Evolutionary conservation across 73 alveolate genomes (phyloP).

Genomic region (Paraurostyla sp.): DNA sequence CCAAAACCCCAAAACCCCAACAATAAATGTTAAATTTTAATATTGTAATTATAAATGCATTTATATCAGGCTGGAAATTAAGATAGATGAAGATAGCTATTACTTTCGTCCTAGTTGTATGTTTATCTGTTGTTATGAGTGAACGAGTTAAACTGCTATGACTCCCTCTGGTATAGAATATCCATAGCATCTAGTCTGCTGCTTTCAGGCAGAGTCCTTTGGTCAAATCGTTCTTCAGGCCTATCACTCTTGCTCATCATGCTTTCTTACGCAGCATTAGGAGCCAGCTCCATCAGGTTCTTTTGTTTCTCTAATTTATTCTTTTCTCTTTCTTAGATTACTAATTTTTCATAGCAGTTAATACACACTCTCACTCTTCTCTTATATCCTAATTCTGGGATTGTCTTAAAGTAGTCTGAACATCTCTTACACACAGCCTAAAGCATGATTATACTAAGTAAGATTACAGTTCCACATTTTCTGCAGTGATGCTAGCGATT

Average conservation of each 20-base stretch:
- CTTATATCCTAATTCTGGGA: constrained; percentile 8
- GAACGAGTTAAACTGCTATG: background rate
- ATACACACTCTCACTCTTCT: background rate
- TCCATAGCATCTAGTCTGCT: background rate
- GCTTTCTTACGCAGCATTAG: background rate
- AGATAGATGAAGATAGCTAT: constrained; percentile 14
- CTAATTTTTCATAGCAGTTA: background rate
- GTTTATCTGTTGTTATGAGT: background rate
- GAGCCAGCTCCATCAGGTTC: background rate
- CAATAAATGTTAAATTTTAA: background rate
- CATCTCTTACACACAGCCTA: constrained; percentile 41
- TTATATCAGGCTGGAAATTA: constrained; percentile 20
- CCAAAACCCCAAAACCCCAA: constrained; percentile 36
- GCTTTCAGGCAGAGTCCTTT: background rate
- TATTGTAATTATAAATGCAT: background rate
- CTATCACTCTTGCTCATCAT: constrained; percentile 4
- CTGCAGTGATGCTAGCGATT: constrained; percentile 49
- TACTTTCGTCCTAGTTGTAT: background rate
- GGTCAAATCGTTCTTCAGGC: background rate
- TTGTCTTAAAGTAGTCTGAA: background rate
- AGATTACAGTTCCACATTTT: constrained; percentile 40
- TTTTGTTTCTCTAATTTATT: background rate
- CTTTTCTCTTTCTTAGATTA: background rate
- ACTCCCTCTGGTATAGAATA: background rate
- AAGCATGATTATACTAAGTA: background rate